phyloP scores from a whole-genome alignment of 768 basidiomycete genomes.

The Rhodosporidiobolus sp. region DNA sequence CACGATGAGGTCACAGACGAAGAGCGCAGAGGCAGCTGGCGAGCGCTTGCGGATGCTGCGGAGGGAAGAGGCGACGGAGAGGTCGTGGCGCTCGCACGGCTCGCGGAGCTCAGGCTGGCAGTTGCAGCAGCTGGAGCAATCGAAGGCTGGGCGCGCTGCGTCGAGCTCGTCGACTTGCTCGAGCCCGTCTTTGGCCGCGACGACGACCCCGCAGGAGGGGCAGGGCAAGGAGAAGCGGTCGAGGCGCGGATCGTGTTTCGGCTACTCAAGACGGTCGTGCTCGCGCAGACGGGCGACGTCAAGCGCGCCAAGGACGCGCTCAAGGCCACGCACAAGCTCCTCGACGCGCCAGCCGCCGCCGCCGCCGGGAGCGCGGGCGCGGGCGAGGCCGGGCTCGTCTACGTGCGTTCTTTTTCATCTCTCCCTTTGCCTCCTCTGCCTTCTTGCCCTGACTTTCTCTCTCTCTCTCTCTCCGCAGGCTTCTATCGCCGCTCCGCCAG shows the following conservation, averaged over 20 bases:
- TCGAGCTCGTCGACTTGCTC: not conserved
- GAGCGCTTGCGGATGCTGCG: constrained; percentile 2
- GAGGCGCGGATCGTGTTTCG: not conserved
- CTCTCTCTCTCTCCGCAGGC: not conserved
- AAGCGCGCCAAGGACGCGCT: constrained; percentile 18
- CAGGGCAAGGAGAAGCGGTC: not conserved
- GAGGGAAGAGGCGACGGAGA: not conserved
- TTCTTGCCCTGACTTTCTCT: no score
- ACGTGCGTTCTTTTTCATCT: not conserved
- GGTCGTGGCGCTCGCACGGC: not conserved
- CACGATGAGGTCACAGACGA: not conserved
- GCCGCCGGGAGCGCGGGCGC: not conserved
- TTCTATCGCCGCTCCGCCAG: not conserved
- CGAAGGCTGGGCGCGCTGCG: not conserved
- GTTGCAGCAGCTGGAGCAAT: constrained; percentile 3
- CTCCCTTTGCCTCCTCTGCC: no score
- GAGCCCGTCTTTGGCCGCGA: not conserved
- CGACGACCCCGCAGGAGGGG: not conserved
- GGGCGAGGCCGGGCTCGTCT: not conserved
- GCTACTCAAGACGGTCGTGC: constrained; percentile 1
- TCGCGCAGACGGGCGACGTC: constrained; percentile 11
- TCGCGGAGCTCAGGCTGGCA: not conserved
- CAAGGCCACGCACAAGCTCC: constrained; percentile 17
- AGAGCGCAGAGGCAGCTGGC: constrained; percentile 9
- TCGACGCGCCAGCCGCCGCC: not conserved